Evolutionary conservation across 2,329 filamentous ascomycete genomes (phyloP).

Genomic region (Nigrograna mackinnonii): DNA sequence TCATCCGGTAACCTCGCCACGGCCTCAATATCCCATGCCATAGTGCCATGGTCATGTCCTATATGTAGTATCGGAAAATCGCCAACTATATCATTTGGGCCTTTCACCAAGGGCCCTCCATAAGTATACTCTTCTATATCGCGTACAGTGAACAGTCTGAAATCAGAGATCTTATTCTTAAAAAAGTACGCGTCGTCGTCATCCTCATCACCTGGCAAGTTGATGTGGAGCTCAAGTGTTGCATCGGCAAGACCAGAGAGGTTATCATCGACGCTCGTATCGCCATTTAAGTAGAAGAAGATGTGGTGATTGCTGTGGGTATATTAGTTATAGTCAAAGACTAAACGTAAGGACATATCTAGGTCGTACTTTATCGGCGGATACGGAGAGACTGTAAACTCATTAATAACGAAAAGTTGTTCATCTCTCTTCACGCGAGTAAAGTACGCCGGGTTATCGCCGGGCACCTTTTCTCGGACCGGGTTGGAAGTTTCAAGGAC

Average conservation of each 20-base stretch:
- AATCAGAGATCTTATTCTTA: conserved; percentile 7
- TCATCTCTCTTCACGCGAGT: conserved; percentile 7
- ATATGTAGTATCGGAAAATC: conserved; percentile 1
- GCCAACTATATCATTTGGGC: conserved; percentile 8
- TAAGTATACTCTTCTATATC: conserved; percentile 6
- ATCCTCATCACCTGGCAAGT: conserved; percentile 2
- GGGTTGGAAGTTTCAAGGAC: too few species aligned
- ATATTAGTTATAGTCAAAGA: conserved; percentile 5
- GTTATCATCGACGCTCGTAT: conserved; percentile 5
- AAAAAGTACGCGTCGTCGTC: conserved; percentile 3
- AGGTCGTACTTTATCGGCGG: conserved; percentile 3
- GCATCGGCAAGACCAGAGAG: conserved; percentile 4
- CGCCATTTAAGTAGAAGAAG: conserved; percentile 7
- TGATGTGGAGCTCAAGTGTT: conserved; percentile 7
- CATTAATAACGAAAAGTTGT: conserved; percentile 6
- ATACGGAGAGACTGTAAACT: conserved; percentile 7
- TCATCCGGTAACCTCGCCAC: conserved; percentile 10
- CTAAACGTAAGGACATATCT: too few species aligned
- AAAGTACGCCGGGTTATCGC: conserved; percentile 8
- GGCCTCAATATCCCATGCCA: conserved; percentile 7
- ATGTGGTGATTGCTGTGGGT: conserved; percentile 3
- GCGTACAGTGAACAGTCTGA: conserved; percentile 6
- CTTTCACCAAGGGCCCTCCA: conserved; percentile 7
- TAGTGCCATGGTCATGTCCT: conserved; percentile 3
- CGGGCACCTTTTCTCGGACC: conserved; percentile 9